Conservation (phyloP, 768 basidiomycete genomes). For the Leccinum truebloodii region DNA sequence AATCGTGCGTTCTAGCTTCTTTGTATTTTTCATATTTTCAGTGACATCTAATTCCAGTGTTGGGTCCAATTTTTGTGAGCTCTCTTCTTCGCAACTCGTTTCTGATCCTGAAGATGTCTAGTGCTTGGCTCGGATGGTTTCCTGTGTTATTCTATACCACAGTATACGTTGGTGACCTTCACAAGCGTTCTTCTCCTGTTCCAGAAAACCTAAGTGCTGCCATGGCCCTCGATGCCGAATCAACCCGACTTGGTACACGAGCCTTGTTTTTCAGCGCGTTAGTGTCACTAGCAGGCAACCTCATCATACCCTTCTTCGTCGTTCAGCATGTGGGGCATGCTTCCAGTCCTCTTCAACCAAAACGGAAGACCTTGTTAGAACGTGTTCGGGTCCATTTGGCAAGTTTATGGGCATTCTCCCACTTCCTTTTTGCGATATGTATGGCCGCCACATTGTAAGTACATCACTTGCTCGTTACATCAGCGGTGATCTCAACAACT, state of each 20-base stretch:
- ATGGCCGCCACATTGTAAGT: slow-evolving; percentile 87
- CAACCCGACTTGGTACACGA: slow-evolving; percentile 80
- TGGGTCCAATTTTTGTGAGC: slow-evolving; percentile 80
- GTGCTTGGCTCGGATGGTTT: slow-evolving; percentile 90
- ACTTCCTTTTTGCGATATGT: slow-evolving; percentile 68
- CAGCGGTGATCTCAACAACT: slow-evolving; percentile 16
- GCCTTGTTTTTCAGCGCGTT: slow-evolving; percentile 80
- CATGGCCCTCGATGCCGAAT: slow-evolving; percentile 55
- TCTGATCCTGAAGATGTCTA: slow-evolving; percentile 29
- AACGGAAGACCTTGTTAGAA: slow-evolving; percentile 35
- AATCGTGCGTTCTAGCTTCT: slow-evolving; percentile 56
- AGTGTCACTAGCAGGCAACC: slow-evolving; percentile 63
- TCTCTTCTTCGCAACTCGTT: background rate
- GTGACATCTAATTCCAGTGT: slow-evolving; percentile 47
- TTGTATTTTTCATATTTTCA: slow-evolving; percentile 3
- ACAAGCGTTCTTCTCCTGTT: slow-evolving; percentile 52
- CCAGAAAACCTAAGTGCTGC: slow-evolving; percentile 33
- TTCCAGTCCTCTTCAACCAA: slow-evolving; percentile 21
- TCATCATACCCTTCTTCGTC: slow-evolving; percentile 71
- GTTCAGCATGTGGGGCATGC: slow-evolving; percentile 16
- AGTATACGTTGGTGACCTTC: slow-evolving; percentile 84
- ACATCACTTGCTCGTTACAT: slow-evolving; percentile 11
- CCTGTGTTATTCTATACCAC: slow-evolving; percentile 88
- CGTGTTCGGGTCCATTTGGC: slow-evolving; percentile 60
- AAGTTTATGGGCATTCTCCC: slow-evolving; percentile 77